A percentile compares a stretch with the other conserved stretches of the same genome.
These are phyloP conservation scores for Pseudopyricularia cyperi DNA, from an alignment of 2,329 filamentous ascomycete species.

Conservation along the genomic window DNA sequence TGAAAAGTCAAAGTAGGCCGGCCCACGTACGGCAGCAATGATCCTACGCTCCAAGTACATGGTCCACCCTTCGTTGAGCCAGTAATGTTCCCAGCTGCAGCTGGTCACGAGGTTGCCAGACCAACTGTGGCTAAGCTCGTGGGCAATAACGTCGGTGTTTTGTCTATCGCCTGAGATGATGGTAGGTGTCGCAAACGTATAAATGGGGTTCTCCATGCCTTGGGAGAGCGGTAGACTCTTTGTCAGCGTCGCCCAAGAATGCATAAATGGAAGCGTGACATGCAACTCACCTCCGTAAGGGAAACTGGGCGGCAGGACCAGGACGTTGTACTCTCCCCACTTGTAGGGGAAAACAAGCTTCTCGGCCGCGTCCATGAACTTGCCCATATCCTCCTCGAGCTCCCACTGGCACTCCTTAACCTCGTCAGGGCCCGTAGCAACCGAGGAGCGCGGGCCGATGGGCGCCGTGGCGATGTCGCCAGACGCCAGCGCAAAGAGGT, in stretches of 20 bases:
- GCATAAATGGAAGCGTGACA: constrained; percentile 1
- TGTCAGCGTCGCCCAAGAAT: constrained; percentile 4
- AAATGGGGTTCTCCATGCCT: constrained; percentile 86
- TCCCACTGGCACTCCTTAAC: constrained; percentile 79
- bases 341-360: constrained; percentile 71
- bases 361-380: constrained; percentile 80
- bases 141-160: constrained; percentile 93
- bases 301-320: constrained; percentile 82
- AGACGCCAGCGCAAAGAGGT: constrained; percentile 83
- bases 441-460: constrained; percentile 73
- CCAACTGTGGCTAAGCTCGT: constrained; percentile 69
- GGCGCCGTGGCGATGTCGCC: constrained; percentile 77
- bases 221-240: constrained; percentile 13
- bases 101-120: constrained; percentile 76
- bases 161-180: constrained; percentile 84
- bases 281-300: constrained; percentile 59
- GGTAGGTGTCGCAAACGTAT: constrained; percentile 89
- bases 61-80: constrained; percentile 78
- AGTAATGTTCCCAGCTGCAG: constrained; percentile 71
- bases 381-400: constrained; percentile 80
- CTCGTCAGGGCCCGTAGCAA: constrained; percentile 82
- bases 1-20: constrained; percentile 81
- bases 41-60: constrained; percentile 86
- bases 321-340: constrained; percentile 91
- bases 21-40: constrained; percentile 63